Evolutionary conservation across 176 grass and related monocot species (phyloP), one percentile per base, ranked within the genome.

Genomic region (Pontederia paniculata): DNA sequence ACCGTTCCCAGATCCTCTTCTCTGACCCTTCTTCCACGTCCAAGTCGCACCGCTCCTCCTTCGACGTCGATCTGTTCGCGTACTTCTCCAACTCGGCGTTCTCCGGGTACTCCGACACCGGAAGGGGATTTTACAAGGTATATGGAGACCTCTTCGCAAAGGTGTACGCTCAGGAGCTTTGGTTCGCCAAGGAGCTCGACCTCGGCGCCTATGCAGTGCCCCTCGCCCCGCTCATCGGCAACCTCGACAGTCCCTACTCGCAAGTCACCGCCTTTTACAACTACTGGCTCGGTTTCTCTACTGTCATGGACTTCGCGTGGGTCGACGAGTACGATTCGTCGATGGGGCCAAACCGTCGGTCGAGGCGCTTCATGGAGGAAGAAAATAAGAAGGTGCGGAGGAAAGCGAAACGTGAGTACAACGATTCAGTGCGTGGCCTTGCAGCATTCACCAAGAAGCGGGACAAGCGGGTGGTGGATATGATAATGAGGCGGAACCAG

Each of bases 1-100:
- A 96, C 60, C 86, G 91, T 23, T 89, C 85, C 52, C 91, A 89
- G 76, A 96, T 96, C 76, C 85, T 87, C 63, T 89, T 89, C 73
- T 70, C 91, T 55, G 73, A 83, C 60, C 12, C 66, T 58, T 28
- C 23, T 37, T 21, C 61, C 47, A 54, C 79, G 50, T 64, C 78
- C 49, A 71, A 71, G 47, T 62, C 65, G 45, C 69, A 60, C 46
- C 23, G 45, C 11, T 59, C 65, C 6, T 77, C 82, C 55, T 71
- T 70, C 28, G 80, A 86, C 45, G 58, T 88, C 10, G 77, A 96
- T 73, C 79, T 96, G 15, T 96, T 87, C 63, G 58, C 78, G 31
- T 89, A 79, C 70, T 89, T 96, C 59, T 81, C 79, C 23, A 76
- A 73, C 11, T 84, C 89, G 12, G 77, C 74, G 2, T 97, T 81